Base-by-base conservation (phyloP, 164 flowering plant species). In the Chloranthus sessilifolius region DNA sequence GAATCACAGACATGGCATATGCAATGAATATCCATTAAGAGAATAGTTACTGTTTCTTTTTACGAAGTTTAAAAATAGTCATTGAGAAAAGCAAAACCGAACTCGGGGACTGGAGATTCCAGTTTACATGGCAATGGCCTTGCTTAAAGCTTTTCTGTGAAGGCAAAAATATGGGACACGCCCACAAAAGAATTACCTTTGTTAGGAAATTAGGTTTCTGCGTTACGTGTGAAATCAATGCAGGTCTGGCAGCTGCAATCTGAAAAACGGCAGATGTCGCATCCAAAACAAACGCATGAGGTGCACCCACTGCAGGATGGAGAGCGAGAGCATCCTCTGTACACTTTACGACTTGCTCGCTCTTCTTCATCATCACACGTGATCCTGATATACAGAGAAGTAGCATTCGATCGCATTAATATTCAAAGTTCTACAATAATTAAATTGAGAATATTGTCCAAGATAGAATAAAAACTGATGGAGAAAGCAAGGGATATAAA, bases 231-330 rank as follows among this genome's bases (percentile, higher is more conserved):
- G 80, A 79, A 89, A 59, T 86, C 97, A 0, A 47, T 56, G 76
- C 97, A 89, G 14, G 82, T 76, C 74, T 86, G 97, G 75, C 97
- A 86, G 74, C 61, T 65, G 75, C 97, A 89, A 50, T 84, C 94
- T 1, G 82, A 68, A 64, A 84, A 89, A 2, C 95, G 84, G 50
- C 97, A 89, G 48, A 70, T 61, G 11, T 74, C 74, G 44, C 97
- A 89, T 5, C 97, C 95, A 47, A 86, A 83, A 64, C 97, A 86
- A 15, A 86, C 94, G 49, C 95, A 89, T 1, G 86, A 72, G 9
- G 84, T 81, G 70, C 97, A 89, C 0, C 97, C 95, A 11, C 56
- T 67, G 69, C 97, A 86, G 8, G 83, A 74, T 34, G 84, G 78
- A 37, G 82, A 67, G 1, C 85, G 74, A 14, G 69, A 58, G 60